These are phyloP conservation scores for Fennellomyces sp. DNA, from an alignment of 371 early-diverging fungal species.

Conservation along the genomic window DNA sequence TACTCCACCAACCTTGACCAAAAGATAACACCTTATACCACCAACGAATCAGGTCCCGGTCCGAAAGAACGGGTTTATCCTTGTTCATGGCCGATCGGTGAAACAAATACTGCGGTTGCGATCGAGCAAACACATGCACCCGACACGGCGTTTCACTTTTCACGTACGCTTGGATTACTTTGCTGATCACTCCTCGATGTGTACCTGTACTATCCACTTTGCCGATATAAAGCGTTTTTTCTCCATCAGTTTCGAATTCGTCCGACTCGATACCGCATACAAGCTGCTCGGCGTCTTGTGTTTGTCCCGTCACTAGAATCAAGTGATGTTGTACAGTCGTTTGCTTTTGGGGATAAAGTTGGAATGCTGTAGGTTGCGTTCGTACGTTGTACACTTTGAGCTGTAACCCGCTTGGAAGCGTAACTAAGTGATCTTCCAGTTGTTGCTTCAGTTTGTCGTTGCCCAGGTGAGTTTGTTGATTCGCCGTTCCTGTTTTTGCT, in stretches of 20 bases:
- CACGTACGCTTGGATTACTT: conserved; percentile 53
- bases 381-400: neutral
- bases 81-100: conserved; percentile 66
- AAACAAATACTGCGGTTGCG: conserved; percentile 89
- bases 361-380: neutral
- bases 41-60: conserved; percentile 74
- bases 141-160: conserved; percentile 27
- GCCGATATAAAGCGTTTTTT: conserved; percentile 49
- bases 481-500: no score
- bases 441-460: no score
- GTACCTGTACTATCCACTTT: conserved; percentile 68
- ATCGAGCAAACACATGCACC: conserved; percentile 79
- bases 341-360: neutral
- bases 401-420: neutral
- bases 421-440: no score
- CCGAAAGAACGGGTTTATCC: conserved; percentile 61
- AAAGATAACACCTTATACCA: conserved; percentile 77
- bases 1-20: conserved; percentile 55
- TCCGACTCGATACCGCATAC: neutral
- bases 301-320: neutral
- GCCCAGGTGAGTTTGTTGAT: no score
- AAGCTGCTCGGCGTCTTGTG: neutral
- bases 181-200: conserved; percentile 25
- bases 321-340: neutral
- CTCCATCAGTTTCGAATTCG: neutral